These are phyloP conservation scores for Pseudisothecium myosuroides DNA, from an alignment of 225 moss, liverwort and hornwort genomes.

Conservation along the genomic window DNA sequence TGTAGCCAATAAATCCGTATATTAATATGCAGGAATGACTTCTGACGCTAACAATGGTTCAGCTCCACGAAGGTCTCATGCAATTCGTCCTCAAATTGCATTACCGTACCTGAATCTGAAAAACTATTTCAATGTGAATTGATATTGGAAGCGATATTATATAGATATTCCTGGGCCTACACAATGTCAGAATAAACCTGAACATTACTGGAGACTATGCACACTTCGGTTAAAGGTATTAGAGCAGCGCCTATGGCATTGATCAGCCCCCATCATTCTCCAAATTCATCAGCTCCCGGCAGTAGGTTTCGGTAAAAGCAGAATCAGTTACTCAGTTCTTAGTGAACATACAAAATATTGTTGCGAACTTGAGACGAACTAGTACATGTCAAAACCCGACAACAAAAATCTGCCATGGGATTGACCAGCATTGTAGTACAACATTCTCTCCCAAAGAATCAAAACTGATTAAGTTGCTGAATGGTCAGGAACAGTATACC, in stretches of 20 bases:
- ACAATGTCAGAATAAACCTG: neutral
- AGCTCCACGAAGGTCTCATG: neutral
- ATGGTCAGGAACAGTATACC: neutral
- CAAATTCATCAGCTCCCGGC: neutral
- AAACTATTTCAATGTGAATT: neutral
- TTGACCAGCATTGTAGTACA: neutral
- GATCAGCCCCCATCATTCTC: neutral
- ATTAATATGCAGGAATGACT: neutral
- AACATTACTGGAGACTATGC: neutral
- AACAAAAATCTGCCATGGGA: neutral
- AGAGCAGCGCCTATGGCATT: neutral
- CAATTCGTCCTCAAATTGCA: neutral
- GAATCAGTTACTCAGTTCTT: neutral
- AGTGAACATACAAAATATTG: neutral
- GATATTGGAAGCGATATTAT: neutral
- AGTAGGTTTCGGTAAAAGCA: neutral
- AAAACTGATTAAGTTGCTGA: neutral
- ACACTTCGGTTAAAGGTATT: neutral
- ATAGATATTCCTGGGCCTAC: neutral
- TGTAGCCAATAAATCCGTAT: neutral
- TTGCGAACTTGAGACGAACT: neutral
- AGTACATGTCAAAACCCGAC: neutral
- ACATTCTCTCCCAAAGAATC: neutral
- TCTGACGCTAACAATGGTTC: neutral
- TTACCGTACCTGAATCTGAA: neutral